These are phyloP conservation scores for Monosporascus cannonballus DNA, from an alignment of 2,329 filamentous ascomycete genomes.

Conservation along the genomic window DNA sequence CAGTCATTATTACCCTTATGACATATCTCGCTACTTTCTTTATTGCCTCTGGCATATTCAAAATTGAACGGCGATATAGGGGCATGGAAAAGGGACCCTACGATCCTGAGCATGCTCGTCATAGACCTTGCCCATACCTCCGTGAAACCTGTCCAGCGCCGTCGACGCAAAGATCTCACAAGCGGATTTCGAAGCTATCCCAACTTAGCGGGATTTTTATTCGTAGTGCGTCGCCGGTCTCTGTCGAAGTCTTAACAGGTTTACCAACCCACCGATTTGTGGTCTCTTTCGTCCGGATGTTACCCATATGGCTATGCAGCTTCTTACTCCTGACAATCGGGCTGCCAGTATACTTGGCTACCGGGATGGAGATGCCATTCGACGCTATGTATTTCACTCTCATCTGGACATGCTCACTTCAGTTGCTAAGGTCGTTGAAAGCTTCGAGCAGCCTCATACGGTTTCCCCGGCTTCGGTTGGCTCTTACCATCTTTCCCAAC, in stretches of 20 bases:
- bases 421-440: constrained; percentile 21
- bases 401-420: constrained; percentile 21
- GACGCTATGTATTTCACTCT: constrained; percentile 21
- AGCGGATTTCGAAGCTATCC: constrained; percentile 11
- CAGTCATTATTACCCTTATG: constrained; percentile 20
- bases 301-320: constrained; percentile 22
- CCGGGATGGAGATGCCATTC: constrained; percentile 19
- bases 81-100: constrained; percentile 4
- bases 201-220: constrained; percentile 8
- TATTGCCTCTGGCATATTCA: constrained; percentile 15
- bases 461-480: constrained; percentile 9
- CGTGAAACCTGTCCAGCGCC: constrained; percentile 18
- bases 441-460: constrained; percentile 10
- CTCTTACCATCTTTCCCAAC: constrained; percentile 20
- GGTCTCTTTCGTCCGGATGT: constrained; percentile 17
- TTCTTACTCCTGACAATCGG: constrained; percentile 18
- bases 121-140: constrained; percentile 17
- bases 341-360: constrained; percentile 18
- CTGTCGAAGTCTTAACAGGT: constrained; percentile 4
- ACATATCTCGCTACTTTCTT: constrained; percentile 19
- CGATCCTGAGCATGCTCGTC: constrained; percentile 18
- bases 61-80: constrained; percentile 18
- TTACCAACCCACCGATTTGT: constrained; percentile 2
- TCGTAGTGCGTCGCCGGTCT: constrained; percentile 9
- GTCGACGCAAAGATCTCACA: constrained; percentile 6